A percentile compares a stretch with the other conserved stretches of the same genome.
These are phyloP conservation scores for Ampelocalamus luodianensis DNA, from an alignment of 176 grass and related monocot species.

Conservation along the genomic window DNA sequence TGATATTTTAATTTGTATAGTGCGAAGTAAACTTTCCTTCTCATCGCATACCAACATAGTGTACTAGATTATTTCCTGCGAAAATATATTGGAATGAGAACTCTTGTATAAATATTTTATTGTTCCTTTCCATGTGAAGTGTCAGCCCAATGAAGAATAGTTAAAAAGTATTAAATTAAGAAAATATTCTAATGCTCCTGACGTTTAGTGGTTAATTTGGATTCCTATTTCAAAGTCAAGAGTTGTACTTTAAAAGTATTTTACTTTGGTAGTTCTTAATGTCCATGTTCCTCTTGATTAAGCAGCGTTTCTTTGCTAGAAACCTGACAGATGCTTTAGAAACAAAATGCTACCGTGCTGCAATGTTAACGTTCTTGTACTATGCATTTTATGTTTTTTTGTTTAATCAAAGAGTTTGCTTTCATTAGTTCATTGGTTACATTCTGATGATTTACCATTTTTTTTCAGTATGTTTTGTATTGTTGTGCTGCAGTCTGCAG, in stretches of 20 bases:
- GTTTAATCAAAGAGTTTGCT: neutral
- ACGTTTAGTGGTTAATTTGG: neutral
- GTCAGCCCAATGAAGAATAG: neutral
- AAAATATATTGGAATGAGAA: neutral
- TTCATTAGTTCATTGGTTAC: neutral
- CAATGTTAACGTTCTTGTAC: neutral
- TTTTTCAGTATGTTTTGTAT: neutral
- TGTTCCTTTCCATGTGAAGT: neutral
- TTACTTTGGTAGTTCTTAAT: neutral
- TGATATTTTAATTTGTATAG: neutral
- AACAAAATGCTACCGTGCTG: neutral
- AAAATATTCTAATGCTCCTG: neutral
- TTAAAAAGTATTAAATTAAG: neutral
- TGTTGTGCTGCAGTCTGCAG: neutral
- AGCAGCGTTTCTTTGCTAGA: neutral
- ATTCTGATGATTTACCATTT: neutral
- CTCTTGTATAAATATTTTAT: neutral
- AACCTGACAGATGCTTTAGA: neutral
- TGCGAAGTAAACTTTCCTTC: neutral
- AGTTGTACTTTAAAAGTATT: neutral
- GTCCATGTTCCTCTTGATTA: neutral
- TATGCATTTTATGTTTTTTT: neutral
- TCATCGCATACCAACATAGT: neutral
- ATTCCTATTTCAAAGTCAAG: neutral
- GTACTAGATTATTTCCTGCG: neutral